Conservation (phyloP, 176 grass and related monocot species). For the Zoysia pacifica region DNA sequence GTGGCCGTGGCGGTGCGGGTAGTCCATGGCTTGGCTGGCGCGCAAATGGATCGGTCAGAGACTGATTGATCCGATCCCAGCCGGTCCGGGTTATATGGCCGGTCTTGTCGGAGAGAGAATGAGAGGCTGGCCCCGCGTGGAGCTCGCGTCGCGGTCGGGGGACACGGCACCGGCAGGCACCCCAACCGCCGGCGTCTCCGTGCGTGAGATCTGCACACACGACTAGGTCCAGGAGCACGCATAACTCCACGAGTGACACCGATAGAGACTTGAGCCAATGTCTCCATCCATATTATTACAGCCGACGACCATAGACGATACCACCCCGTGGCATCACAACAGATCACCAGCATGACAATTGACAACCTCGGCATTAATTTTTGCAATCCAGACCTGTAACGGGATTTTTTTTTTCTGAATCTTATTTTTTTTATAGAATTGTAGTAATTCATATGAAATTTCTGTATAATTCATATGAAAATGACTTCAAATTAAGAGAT, state of each 20-base stretch:
- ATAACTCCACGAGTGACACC: neutral
- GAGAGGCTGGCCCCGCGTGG: neutral
- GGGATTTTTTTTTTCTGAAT: neutral
- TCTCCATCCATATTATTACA: neutral
- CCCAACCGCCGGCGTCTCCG: neutral
- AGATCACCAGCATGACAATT: neutral
- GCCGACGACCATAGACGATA: neutral
- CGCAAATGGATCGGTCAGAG: conserved; percentile 1
- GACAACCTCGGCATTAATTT: neutral
- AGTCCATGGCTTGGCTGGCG: conserved; percentile 25
- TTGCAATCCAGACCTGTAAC: neutral
- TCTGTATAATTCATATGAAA: too few species aligned
- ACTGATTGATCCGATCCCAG: neutral
- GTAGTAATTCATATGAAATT: too few species aligned
- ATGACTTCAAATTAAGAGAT: too few species aligned
- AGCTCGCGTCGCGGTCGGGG: neutral
- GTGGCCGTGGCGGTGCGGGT: conserved; percentile 33
- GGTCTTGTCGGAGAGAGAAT: neutral
- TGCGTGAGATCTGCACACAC: neutral
- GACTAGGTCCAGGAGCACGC: neutral
- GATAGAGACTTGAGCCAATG: neutral
- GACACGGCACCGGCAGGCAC: neutral
- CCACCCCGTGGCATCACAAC: neutral
- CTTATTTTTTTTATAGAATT: too few species aligned
- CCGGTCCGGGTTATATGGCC: neutral